A percentile compares a stretch with the other conserved stretches of the same genome.
These are phyloP conservation scores for Zygotorulaspora sp. DNA, from an alignment of 805 yeast genomes.

Conservation along the genomic window DNA sequence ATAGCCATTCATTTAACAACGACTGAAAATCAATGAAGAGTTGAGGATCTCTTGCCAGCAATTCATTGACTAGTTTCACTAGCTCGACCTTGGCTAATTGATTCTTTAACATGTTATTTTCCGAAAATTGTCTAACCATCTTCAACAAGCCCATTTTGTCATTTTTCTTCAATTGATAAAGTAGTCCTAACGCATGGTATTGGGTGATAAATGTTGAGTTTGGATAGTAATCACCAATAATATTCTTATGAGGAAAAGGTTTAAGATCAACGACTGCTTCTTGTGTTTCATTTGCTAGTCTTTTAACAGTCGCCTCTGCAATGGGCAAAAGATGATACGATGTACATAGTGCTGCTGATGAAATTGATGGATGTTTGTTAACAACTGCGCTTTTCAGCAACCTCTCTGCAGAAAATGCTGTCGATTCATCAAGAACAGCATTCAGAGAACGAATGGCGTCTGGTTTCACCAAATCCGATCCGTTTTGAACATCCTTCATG, in stretches of 20 bases:
- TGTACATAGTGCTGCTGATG: conserved; percentile 91
- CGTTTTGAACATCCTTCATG: conserved; percentile 95
- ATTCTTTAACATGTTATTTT: conserved; percentile 60
- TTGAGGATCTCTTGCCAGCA: conserved; percentile 67
- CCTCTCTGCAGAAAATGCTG: conserved; percentile 91
- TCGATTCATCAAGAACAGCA: conserved; percentile 81
- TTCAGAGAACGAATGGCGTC: conserved; percentile 91
- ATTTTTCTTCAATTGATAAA: conserved; percentile 81
- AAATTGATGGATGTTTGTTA: conserved; percentile 78
- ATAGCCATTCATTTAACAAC: conserved; percentile 64
- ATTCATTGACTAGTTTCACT: conserved; percentile 73
- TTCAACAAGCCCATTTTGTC: conserved; percentile 93
- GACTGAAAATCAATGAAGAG: conserved; percentile 43
- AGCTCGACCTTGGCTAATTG: conserved; percentile 83
- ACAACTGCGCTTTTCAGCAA: conserved; percentile 89
- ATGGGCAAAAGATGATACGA: conserved; percentile 87
- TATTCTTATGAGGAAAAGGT: conserved; percentile 38
- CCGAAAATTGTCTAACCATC: conserved; percentile 71
- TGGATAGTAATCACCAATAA: conserved; percentile 47
- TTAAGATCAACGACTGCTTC: conserved; percentile 63
- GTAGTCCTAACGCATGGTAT: conserved; percentile 90
- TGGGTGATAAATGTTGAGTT: conserved; percentile 79
- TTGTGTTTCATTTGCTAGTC: conserved; percentile 92
- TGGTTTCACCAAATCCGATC: conserved; percentile 81
- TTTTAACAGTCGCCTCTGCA: conserved; percentile 84